Evolutionary conservation across 192 early-diverging fungal species (phyloP), one percentile per base, ranked within the genome.

Genomic region (Funneliformis mosseae): DNA sequence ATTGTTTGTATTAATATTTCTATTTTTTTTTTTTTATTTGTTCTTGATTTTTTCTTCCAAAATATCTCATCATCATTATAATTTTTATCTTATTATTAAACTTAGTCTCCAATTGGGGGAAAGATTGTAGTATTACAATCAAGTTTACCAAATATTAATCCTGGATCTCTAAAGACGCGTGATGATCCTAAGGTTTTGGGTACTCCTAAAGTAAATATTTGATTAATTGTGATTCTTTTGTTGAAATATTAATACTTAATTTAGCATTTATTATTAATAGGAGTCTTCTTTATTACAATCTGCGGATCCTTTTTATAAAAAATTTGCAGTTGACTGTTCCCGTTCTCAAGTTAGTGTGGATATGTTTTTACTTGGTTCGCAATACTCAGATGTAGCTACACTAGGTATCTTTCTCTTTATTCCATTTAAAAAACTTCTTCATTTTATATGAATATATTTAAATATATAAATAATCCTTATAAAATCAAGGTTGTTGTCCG

Each of bases 351-450:
- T 99, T 18, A 90, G 91, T 33, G 90, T 97, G 10, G 97, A 99
- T 82, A 91, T 96, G 83, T 93, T 97, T 72, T 85, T 95, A 50
- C 94, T 99, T 84, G 94, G 93, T 60, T 85, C 86, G 9, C 90
- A 95, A 79, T 95, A 96, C 78, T 89, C 92, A 71, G 97, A 97
- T 82, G 87, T 97, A 21, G 96, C 97, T 8, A 97, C 97, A 1
- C 82, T 98, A 46, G 93, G 94, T 93, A 91, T 66, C n/a, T 61
- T 23, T 33, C 46, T 5, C 12, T 14, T 14, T 39, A 39, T 12
- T 28, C 50, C 21, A n/a, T n/a, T 21, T 1, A 55, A 55, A 21
- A 55, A 16, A 7, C 1, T 42, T 14, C 1, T 39, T 73, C 60
- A 6, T 14, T 11, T 50, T n/a, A 11, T 18, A 33, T 25, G 79